phyloP scores from a whole-genome alignment of 805 yeast species.

The Candida maltosa region DNA sequence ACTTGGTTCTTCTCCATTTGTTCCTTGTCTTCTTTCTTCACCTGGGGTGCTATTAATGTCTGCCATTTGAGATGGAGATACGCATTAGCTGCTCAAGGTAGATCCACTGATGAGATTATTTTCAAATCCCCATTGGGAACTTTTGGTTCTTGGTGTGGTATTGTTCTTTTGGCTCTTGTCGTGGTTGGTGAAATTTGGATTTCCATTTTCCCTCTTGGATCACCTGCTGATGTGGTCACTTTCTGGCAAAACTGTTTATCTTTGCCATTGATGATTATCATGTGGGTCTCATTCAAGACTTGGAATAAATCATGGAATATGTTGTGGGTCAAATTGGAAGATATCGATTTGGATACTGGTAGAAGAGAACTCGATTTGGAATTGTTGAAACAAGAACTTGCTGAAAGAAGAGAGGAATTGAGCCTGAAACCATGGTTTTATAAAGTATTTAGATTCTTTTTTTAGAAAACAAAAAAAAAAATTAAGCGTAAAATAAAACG shows the following conservation, averaged over 20 bases:
- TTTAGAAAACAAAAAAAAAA: no score
- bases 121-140: conserved; percentile 34
- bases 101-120: conserved; percentile 33
- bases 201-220: conserved; percentile 36
- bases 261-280: conserved; percentile 41
- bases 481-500: no score
- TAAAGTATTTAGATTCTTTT: conserved; percentile 32
- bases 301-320: conserved; percentile 25
- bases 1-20: conserved; percentile 42
- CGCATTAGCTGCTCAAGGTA: conserved; percentile 34
- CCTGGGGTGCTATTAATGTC: conserved; percentile 39
- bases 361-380: conserved; percentile 37
- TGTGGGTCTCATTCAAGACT: conserved; percentile 44
- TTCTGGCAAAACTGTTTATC: conserved; percentile 55
- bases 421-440: conserved; percentile 28
- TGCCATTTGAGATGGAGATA: conserved; percentile 39
- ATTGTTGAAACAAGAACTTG: conserved; percentile 36
- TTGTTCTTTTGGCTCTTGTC: conserved; percentile 27
- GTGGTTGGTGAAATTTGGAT: conserved; percentile 38
- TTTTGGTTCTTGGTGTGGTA: conserved; percentile 35
- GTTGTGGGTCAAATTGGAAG: conserved; percentile 27
- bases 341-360: conserved; percentile 43
- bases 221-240: conserved; percentile 23
- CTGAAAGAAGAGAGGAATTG: conserved; percentile 29
- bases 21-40: conserved; percentile 39